Conservation (phyloP, 352 stramenopile species). For the Phytophthora cactorum region DNA sequence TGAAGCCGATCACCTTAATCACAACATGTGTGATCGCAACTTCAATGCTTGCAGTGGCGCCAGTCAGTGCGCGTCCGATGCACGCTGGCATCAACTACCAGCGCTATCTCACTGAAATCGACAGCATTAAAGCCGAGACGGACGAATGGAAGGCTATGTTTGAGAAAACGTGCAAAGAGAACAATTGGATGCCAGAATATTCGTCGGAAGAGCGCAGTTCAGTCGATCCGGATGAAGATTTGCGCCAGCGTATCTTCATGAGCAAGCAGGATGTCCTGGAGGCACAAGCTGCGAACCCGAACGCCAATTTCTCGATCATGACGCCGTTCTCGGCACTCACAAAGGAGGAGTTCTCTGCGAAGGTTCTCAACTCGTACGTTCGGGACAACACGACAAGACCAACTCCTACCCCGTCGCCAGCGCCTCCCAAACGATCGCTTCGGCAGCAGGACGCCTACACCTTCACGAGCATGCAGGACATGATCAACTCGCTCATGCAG, state of each 20-base stretch:
- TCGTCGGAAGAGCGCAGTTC: conserved; percentile 25
- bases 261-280: conserved; percentile 38
- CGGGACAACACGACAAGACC: conserved; percentile 14
- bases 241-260: conserved; percentile 42
- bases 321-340: conserved; percentile 51
- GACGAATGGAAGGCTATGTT: conserved; percentile 31
- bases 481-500: conserved; percentile 31
- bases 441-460: conserved; percentile 27
- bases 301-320: conserved; percentile 50
- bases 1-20: conserved; percentile 24
- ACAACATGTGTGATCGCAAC: conserved; percentile 15
- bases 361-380: conserved; percentile 39
- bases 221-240: conserved; percentile 36
- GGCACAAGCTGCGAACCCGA: conserved; percentile 32
- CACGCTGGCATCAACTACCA: conserved; percentile 46
- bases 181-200: conserved; percentile 35
- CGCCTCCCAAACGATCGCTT: conserved; percentile 25
- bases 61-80: conserved; percentile 26
- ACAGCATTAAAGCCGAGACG: conserved; percentile 22
- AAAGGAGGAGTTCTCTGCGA: conserved; percentile 43
- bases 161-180: conserved; percentile 13
- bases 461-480: conserved; percentile 35
- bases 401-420: conserved; percentile 1
- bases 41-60: conserved; percentile 16
- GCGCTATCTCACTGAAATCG: conserved; percentile 40